Conservation (phyloP, 352 stramenopile genomes). For the Chrysophaeum taylorii region DNA sequence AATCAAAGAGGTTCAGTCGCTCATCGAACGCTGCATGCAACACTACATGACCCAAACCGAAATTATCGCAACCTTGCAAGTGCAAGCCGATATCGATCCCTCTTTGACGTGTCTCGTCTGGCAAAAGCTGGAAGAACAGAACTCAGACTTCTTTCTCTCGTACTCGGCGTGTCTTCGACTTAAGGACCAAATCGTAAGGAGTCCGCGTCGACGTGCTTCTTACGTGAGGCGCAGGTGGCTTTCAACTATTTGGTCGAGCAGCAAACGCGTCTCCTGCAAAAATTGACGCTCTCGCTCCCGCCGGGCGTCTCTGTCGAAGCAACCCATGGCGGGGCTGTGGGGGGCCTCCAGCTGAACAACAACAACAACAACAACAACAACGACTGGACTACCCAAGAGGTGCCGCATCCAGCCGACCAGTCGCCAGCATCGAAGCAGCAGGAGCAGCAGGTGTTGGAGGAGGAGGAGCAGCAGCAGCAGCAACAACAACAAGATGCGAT, state of each 20-base stretch:
- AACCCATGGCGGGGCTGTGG: too few species aligned
- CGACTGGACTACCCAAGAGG: too few species aligned
- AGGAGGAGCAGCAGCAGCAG: too few species aligned
- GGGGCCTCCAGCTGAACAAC: too few species aligned
- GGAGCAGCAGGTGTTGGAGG: too few species aligned
- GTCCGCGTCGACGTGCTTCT: neutral
- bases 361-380: too few species aligned
- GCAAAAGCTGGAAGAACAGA: slow-evolving; percentile 79
- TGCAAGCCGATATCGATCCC: slow-evolving; percentile 64
- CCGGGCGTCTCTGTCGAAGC: too few species aligned
- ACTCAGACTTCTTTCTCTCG: slow-evolving; percentile 68
- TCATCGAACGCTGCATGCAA: slow-evolving; percentile 74
- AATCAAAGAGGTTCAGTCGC: slow-evolving; percentile 68
- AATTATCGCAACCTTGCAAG: slow-evolving; percentile 39
- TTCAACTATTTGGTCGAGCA: slow-evolving; percentile 74
- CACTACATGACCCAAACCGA: slow-evolving; percentile 68
- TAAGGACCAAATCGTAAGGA: slow-evolving; percentile 61
- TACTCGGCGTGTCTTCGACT: slow-evolving; percentile 68
- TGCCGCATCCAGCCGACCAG: too few species aligned
- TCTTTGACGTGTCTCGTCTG: slow-evolving; percentile 68
- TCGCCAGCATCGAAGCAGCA: too few species aligned
- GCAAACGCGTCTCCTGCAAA: slow-evolving; percentile 19
- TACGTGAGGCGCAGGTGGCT: slow-evolving; percentile 31
- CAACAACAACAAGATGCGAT: too few species aligned
- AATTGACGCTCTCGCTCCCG: neutral